phyloP scores from a whole-genome alignment of 768 basidiomycete genomes.

The Lactarius deliciosus region DNA sequence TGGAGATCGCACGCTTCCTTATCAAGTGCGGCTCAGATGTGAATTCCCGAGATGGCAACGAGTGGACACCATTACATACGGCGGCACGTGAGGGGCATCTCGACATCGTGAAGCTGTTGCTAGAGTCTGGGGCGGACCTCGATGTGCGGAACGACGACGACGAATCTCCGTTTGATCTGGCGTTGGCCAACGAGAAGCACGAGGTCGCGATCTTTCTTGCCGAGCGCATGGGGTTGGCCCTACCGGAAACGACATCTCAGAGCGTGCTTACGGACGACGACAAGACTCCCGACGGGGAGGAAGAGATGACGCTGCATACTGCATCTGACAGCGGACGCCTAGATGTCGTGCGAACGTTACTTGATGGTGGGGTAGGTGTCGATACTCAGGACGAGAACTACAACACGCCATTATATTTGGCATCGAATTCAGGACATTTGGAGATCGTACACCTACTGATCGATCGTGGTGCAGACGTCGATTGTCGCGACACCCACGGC shows the following conservation, averaged over 20 bases:
- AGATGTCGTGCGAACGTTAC: background rate
- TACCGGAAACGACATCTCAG: background rate
- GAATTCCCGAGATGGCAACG: too few relatives aligned
- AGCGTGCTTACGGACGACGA: too few relatives aligned
- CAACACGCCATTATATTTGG: background rate
- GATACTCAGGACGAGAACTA: background rate
- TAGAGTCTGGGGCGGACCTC: too few relatives aligned
- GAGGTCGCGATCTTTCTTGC: background rate
- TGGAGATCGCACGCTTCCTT: too few relatives aligned
- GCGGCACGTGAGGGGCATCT: too few relatives aligned
- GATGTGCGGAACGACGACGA: too few relatives aligned
- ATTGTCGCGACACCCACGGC: background rate
- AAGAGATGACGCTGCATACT: background rate
- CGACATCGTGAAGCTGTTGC: too few relatives aligned
- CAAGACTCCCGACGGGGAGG: too few relatives aligned
- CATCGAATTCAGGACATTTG: background rate
- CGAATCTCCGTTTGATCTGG: too few relatives aligned
- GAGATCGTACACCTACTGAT: slow-evolving; percentile 2
- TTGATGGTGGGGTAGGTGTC: background rate
- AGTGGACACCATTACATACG: too few relatives aligned
- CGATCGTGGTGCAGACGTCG: background rate
- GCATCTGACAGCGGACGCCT: background rate
- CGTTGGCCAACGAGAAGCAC: too few relatives aligned
- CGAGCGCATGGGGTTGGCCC: background rate
- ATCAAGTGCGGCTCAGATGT: too few relatives aligned